Conservation (phyloP, 352 stramenopile genomes). For the Phytophthora colocasiae region DNA sequence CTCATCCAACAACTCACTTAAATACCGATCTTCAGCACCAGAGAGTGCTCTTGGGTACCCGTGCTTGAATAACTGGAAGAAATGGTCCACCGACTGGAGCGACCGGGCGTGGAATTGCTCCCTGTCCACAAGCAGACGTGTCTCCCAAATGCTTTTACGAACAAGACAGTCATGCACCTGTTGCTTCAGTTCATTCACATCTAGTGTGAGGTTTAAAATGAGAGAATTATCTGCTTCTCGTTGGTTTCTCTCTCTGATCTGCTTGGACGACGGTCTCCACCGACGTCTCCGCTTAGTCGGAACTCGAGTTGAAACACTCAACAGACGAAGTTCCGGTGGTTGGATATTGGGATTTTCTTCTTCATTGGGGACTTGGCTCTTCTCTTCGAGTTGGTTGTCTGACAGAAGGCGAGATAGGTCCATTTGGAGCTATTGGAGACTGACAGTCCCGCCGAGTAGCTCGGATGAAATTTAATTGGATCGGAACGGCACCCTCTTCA, state of each 20-base stretch:
- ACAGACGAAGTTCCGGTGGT: too few species aligned
- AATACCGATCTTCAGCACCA: conserved; percentile 23
- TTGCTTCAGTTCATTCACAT: conserved; percentile 38
- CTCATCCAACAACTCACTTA: conserved; percentile 26
- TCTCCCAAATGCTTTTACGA: conserved; percentile 29
- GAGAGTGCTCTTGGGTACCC: conserved; percentile 21
- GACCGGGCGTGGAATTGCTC: conserved; percentile 39
- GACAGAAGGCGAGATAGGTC: conserved; percentile 1
- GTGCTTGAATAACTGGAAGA: conserved; percentile 45
- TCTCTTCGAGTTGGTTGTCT: conserved; percentile 12
- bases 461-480: conserved; percentile 4
- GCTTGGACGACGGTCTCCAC: conserved; percentile 8
- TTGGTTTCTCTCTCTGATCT: conserved; percentile 12
- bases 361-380: neutral
- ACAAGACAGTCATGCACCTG: conserved; percentile 38
- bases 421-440: neutral
- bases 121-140: conserved; percentile 29
- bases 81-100: conserved; percentile 31
- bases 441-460: too few species aligned
- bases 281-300: conserved; percentile 2
- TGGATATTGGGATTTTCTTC: neutral
- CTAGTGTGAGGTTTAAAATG: conserved; percentile 37
- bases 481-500: neutral
- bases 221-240: conserved; percentile 27
- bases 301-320: neutral